Evolutionary conservation across 495 filamentous ascomycete species (phyloP).

Genomic region (Hyaloscypha bicolor): DNA sequence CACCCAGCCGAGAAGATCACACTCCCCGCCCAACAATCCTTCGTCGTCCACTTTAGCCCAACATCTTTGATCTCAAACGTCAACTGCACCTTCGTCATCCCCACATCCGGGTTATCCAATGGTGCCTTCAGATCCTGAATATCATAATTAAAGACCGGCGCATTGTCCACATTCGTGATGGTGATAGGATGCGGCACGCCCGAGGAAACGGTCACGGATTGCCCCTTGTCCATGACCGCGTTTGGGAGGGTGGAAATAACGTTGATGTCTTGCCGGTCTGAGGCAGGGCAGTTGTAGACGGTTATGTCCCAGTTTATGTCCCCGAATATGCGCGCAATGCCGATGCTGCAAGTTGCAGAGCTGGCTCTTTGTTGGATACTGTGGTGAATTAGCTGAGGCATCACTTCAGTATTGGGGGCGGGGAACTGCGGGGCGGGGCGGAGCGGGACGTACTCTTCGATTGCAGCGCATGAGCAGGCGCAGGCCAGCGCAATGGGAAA

Average conservation of each 20-base stretch:
- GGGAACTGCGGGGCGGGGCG: background rate
- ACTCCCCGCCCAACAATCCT: slow-evolving; percentile 15
- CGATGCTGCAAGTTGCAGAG: slow-evolving; percentile 17
- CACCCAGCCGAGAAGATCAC: slow-evolving; percentile 17
- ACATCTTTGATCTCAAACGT: slow-evolving; percentile 3
- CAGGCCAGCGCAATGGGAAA: slow-evolving; percentile 3
- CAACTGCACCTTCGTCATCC: slow-evolving; percentile 16
- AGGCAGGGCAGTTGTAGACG: slow-evolving; percentile 14
- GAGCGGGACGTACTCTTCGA: background rate
- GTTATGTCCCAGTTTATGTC: slow-evolving; percentile 19
- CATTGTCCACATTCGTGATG: slow-evolving; percentile 27
- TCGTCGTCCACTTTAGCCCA: slow-evolving; percentile 8
- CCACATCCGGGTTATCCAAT: background rate
- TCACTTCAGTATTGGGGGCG: background rate
- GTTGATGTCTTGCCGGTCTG: slow-evolving; percentile 58
- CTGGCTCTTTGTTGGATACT: background rate
- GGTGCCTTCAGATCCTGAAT: slow-evolving; percentile 10
- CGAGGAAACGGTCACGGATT: slow-evolving; percentile 80
- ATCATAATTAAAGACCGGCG: slow-evolving; percentile 13
- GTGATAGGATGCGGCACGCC: slow-evolving; percentile 31
- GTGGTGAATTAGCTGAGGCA: background rate
- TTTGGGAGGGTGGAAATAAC: slow-evolving; percentile 80
- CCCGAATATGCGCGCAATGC: slow-evolving; percentile 13
- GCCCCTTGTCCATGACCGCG: slow-evolving; percentile 82
- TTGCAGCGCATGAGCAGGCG: slow-evolving; percentile 5